phyloP scores from a whole-genome alignment of 108 stramenopile species.

The Pseudonitzschia multiseries region DNA sequence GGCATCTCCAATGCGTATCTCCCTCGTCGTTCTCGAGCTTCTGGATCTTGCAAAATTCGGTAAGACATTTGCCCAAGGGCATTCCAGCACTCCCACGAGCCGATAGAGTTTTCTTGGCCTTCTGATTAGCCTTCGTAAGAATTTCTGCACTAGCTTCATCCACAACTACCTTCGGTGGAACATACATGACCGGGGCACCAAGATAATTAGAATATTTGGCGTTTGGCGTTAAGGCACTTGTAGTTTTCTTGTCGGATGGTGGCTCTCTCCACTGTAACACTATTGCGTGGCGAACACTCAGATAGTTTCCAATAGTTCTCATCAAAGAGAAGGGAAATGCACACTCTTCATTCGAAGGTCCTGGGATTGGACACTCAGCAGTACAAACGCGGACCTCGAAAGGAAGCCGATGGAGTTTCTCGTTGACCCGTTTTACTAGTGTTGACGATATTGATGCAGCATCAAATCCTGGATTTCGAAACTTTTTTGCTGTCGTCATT shows the following conservation, averaged over 20 bases:
- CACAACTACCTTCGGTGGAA: constrained; percentile 39
- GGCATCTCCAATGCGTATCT: constrained; percentile 67
- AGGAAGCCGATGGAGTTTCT: constrained; percentile 65
- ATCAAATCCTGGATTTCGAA: constrained; percentile 58
- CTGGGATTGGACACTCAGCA: constrained; percentile 6
- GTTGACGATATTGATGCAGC: constrained; percentile 43
- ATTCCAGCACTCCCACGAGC: constrained; percentile 55
- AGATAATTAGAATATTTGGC: constrained; percentile 22
- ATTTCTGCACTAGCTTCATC: constrained; percentile 54
- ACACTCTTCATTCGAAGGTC: constrained; percentile 49
- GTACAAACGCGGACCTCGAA: constrained; percentile 81
- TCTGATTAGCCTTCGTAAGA: constrained; percentile 34
- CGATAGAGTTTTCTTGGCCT: constrained; percentile 19
- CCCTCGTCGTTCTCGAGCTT: constrained; percentile 62
- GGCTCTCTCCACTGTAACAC: constrained; percentile 76
- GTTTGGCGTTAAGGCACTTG: constrained; percentile 1
- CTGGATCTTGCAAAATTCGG: constrained; percentile 87
- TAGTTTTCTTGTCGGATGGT: constrained; percentile 36
- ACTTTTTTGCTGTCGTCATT: constrained; percentile 16
- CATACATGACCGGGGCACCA: constrained; percentile 55
- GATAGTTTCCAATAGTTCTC: constrained; percentile 79
- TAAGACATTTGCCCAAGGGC: constrained; percentile 80
- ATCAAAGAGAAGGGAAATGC: constrained; percentile 75
- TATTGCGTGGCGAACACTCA: constrained; percentile 67
- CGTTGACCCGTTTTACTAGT: constrained; percentile 53